Conservation (phyloP, 306 rosid genomes). For the Mimosa bimucronata region DNA sequence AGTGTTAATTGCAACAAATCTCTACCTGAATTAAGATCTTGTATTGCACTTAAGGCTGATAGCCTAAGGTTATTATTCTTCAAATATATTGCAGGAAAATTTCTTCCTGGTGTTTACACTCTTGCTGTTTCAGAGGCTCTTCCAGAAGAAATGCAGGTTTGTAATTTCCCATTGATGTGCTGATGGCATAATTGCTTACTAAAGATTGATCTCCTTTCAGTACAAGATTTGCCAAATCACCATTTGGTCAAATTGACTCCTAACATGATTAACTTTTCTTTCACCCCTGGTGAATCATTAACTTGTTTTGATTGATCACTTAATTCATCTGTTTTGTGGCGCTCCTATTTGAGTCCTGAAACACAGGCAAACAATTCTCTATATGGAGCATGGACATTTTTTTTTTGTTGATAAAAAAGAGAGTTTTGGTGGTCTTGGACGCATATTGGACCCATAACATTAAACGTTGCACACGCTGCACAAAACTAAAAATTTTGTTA, state of each 20-base stretch:
- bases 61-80: slow-evolving; percentile 11
- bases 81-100: slow-evolving; percentile 60
- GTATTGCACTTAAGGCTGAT: not conserved
- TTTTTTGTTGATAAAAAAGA: not conserved
- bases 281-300: not conserved
- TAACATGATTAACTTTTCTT: not conserved
- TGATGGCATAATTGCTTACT: slow-evolving; percentile 15
- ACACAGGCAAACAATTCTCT: not conserved
- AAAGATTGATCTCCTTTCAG: slow-evolving; percentile 9
- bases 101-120: slow-evolving; percentile 88
- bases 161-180: slow-evolving; percentile 19
- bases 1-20: not conserved
- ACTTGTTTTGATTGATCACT: not conserved
- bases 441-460: not conserved
- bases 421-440: not conserved
- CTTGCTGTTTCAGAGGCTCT: slow-evolving; percentile 98
- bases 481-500: not conserved
- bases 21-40: slow-evolving; percentile 20
- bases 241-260: not conserved
- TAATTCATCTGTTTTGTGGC: slow-evolving; percentile 13
- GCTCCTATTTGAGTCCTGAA: not conserved
- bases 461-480: not conserved
- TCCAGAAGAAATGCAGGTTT: slow-evolving; percentile 92
- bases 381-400: not conserved
- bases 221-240: slow-evolving; percentile 17